Evolutionary conservation across 495 filamentous ascomycete species (phyloP).

Genomic region (Talaromyces nanjingensis): DNA sequence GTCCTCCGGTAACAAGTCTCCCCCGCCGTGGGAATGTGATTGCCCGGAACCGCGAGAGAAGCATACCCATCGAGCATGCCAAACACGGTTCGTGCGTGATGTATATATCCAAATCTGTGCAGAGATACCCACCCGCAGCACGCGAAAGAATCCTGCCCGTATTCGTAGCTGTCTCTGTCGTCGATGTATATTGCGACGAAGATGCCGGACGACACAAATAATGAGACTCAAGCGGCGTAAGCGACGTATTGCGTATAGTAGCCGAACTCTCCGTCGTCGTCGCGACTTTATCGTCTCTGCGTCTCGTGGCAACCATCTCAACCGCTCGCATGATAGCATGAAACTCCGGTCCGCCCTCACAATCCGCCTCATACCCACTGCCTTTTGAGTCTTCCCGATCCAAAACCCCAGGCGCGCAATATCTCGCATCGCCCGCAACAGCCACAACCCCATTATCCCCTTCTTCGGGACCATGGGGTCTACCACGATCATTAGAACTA

Average conservation of each 20-base stretch:
- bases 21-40: slow-evolving; percentile 65
- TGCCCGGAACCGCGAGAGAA: slow-evolving; percentile 81
- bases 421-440: slow-evolving; percentile 74
- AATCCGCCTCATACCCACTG: slow-evolving; percentile 23
- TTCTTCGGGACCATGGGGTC: slow-evolving; percentile 19
- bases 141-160: slow-evolving; percentile 33
- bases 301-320: slow-evolving; percentile 71
- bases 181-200: background rate
- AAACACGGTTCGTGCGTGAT: slow-evolving; percentile 90
- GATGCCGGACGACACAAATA: slow-evolving; percentile 25
- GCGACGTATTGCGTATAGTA: slow-evolving; percentile 12
- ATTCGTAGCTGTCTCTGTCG: background rate
- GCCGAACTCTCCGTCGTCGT: slow-evolving; percentile 5
- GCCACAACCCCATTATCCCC: slow-evolving; percentile 48
- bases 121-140: slow-evolving; percentile 78
- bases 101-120: slow-evolving; percentile 84
- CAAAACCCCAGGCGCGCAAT: slow-evolving; percentile 26
- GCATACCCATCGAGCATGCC: slow-evolving; percentile 92
- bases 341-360: slow-evolving; percentile 56
- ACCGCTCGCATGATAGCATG: slow-evolving; percentile 85
- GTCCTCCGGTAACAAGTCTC: slow-evolving; percentile 30
- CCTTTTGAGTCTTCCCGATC: background rate
- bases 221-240: slow-evolving; percentile 30
- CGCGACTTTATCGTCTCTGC: slow-evolving; percentile 15
- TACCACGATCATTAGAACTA: background rate